These are phyloP conservation scores for Candida nemodendra DNA, from an alignment of 805 yeast genomes.

Conservation along the genomic window DNA sequence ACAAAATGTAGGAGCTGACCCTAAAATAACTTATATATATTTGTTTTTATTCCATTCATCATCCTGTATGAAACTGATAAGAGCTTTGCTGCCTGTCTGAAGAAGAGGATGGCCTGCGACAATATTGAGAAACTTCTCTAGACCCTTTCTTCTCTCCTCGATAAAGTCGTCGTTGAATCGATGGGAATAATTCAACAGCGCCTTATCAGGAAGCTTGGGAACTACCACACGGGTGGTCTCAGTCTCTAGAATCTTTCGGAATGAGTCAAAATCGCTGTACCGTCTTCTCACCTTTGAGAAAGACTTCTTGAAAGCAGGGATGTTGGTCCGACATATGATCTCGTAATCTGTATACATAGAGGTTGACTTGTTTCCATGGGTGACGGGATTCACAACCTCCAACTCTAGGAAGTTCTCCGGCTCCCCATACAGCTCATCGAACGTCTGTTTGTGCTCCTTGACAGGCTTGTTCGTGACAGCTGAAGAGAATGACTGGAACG, in stretches of 20 bases:
- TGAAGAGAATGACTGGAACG: conserved; percentile 32
- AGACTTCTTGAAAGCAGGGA: conserved; percentile 77
- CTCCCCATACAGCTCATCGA: conserved; percentile 84
- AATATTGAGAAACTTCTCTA: conserved; percentile 70
- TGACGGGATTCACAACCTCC: conserved; percentile 79
- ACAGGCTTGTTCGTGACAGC: conserved; percentile 23
- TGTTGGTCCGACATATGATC: conserved; percentile 82
- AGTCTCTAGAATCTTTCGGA: conserved; percentile 67
- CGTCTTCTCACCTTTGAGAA: conserved; percentile 74
- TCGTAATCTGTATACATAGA: conserved; percentile 90
- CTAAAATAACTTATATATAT: too few relatives aligned
- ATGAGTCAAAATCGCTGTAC: conserved; percentile 85
- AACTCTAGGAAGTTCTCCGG: conserved; percentile 94
- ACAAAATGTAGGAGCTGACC: too few relatives aligned
- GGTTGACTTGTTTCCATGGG: conserved; percentile 57
- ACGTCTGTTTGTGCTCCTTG: conserved; percentile 50
- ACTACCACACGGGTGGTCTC: conserved; percentile 80
- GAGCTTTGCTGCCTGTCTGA: conserved; percentile 79
- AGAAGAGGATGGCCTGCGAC: conserved; percentile 93
- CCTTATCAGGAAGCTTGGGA: conserved; percentile 89
- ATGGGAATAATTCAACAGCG: conserved; percentile 53
- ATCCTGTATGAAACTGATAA: conserved; percentile 84
- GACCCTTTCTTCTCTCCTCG: conserved; percentile 77
- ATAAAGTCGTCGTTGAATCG: conserved; percentile 81
- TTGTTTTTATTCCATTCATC: conserved; percentile 65